Conservation (phyloP, 148 eudicot genomes). For the Camellia japonica region DNA sequence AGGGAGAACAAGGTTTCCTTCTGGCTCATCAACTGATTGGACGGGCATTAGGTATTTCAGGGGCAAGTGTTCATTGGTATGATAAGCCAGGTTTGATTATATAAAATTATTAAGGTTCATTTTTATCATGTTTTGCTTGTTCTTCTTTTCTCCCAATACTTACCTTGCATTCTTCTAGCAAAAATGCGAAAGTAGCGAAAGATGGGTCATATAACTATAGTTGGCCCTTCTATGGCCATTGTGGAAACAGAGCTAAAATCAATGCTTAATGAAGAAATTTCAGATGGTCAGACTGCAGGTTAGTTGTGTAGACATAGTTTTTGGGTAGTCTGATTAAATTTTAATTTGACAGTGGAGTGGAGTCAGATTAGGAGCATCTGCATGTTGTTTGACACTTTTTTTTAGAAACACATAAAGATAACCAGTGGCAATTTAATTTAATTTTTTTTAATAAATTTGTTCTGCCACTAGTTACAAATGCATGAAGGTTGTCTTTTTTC, state of each 20-base stretch:
- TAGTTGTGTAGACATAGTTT: too few species aligned
- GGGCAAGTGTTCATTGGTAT: slow-evolving; percentile 71
- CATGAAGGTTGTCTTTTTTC: too few species aligned
- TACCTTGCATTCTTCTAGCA: too few species aligned
- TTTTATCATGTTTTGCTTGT: not conserved
- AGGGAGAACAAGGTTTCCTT: slow-evolving; percentile 85
- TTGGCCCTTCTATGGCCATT: too few species aligned
- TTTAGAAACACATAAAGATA: not conserved
- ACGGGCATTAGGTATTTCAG: slow-evolving; percentile 37
- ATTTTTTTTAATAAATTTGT: not conserved
- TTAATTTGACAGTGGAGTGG: not conserved
- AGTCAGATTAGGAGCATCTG: not conserved
- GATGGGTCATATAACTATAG: too few species aligned
- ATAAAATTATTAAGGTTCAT: not conserved
- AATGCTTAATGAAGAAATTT: too few species aligned
- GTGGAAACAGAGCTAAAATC: too few species aligned
- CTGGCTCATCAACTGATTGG: slow-evolving; percentile 65
- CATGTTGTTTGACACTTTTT: not conserved
- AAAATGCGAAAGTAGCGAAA: too few species aligned
- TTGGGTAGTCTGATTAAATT: not conserved
- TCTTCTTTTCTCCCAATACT: too few species aligned
- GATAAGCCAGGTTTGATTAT: slow-evolving; percentile 76
- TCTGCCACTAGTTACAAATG: not conserved
- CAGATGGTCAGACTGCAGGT: too few species aligned
- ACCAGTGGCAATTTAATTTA: not conserved